Conservation (phyloP, 352 stramenopile species). For the Pythium biforme region DNA sequence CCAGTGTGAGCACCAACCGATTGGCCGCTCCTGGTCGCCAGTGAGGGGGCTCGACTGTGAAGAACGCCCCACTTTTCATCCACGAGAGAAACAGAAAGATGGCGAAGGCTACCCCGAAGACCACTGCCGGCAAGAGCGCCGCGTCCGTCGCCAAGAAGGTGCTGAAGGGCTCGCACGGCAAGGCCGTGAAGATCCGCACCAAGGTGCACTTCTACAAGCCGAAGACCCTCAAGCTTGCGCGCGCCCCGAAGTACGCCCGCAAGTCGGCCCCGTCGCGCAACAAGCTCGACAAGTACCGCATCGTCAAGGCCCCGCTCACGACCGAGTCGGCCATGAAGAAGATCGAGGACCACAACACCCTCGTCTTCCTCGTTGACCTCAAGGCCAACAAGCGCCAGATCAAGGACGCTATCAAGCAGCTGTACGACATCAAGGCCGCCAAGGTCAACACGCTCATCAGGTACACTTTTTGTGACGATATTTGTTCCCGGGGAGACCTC, state of each 20-base stretch:
- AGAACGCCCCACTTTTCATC: constrained; percentile 28
- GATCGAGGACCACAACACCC: constrained; percentile 99
- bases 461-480: constrained; percentile 88
- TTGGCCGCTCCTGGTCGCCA: constrained; percentile 4
- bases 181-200: constrained; percentile 98
- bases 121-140: constrained; percentile 89
- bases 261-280: constrained; percentile 93
- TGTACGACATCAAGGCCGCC: constrained; percentile 99
- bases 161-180: constrained; percentile 96
- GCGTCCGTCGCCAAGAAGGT: constrained; percentile 93
- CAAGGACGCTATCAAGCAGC: constrained; percentile 98
- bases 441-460: constrained; percentile 99
- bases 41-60: not conserved
- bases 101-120: constrained; percentile 80
- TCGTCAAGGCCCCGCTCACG: constrained; percentile 99
- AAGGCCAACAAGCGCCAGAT: constrained; percentile 99
- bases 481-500: constrained; percentile 18
- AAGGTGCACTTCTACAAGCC: constrained; percentile 99
- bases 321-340: constrained; percentile 99
- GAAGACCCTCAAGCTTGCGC: constrained; percentile 95
- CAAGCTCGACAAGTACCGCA: constrained; percentile 98
- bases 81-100: constrained; percentile 72
- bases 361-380: constrained; percentile 99
- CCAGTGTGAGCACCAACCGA: constrained; percentile 23
- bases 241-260: constrained; percentile 96